phyloP scores from a whole-genome alignment of 176 grass and related monocot species.

The Zizania latifolia region DNA sequence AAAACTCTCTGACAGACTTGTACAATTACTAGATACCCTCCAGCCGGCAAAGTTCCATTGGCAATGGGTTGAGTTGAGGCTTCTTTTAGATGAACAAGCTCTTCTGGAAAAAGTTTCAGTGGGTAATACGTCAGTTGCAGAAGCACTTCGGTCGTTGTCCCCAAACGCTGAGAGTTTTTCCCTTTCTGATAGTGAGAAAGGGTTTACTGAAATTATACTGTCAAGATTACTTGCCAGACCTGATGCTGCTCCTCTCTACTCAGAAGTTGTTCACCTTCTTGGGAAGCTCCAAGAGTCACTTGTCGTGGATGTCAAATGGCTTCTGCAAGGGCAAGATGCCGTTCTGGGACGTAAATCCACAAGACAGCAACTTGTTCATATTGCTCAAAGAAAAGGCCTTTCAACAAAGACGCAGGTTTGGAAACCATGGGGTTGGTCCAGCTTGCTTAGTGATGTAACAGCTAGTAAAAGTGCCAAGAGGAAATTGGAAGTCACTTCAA shows the following conservation, averaged over 20 bases:
- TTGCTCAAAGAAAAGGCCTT: conserved; percentile 72
- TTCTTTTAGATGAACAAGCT: conserved; percentile 97
- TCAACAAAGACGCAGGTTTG: conserved; percentile 67
- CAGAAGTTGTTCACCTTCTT: conserved; percentile 85
- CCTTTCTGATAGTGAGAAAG: conserved; percentile 94
- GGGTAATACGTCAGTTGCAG: conserved; percentile 61
- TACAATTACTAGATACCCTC: conserved; percentile 80
- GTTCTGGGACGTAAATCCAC: conserved; percentile 88
- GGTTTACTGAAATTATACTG: conserved; percentile 91
- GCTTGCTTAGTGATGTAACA: conserved; percentile 39
- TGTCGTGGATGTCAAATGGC: conserved; percentile 95
- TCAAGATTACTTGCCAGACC: conserved; percentile 91
- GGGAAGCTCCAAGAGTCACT: conserved; percentile 92
- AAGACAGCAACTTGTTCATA: conserved; percentile 79
- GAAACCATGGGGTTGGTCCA: conserved; percentile 97
- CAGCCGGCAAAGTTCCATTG: conserved; percentile 98
- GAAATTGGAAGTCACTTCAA: conserved; percentile 67
- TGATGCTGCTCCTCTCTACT: conserved; percentile 90
- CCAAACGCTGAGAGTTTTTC: conserved; percentile 63
- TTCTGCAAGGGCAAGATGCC: conserved; percentile 84
- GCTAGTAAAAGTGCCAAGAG: conserved; percentile 66
- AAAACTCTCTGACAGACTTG: conserved; percentile 71
- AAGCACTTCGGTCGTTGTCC: conserved; percentile 73
- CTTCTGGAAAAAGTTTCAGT: conserved; percentile 81
- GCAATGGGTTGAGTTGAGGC: conserved; percentile 97